Conservation (phyloP, 345 rosid species). For the Arabidopsis arenosa region DNA sequence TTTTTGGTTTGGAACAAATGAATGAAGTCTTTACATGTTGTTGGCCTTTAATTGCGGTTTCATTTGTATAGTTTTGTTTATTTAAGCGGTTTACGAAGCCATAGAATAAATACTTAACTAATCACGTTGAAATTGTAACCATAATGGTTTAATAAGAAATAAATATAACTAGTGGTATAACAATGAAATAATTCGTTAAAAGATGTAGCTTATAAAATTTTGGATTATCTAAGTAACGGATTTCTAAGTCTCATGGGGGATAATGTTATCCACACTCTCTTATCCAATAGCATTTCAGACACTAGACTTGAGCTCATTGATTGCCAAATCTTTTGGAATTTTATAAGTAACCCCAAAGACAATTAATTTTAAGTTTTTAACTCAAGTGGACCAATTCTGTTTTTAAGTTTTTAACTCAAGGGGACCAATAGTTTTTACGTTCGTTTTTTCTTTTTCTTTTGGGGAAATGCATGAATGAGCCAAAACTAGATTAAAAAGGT, state of each 20-base stretch:
- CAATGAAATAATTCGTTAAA: slow-evolving; percentile 3
- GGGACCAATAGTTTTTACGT: not conserved
- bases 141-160: not conserved
- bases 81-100: not conserved
- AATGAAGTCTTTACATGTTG: slow-evolving; percentile 1
- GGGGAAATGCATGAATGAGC: slow-evolving; percentile 6
- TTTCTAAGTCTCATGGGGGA: slow-evolving; percentile 26
- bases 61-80: not conserved
- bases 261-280: slow-evolving; percentile 40
- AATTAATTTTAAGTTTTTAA: not conserved
- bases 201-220: not conserved
- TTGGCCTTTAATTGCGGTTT: slow-evolving; percentile 15
- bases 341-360: not conserved
- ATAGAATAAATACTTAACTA: not conserved
- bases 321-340: slow-evolving; percentile 15
- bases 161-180: slow-evolving; percentile 1
- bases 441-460: not conserved
- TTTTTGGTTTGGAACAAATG: not conserved
- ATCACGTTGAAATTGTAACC: slow-evolving; percentile 6
- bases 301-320: slow-evolving; percentile 35
- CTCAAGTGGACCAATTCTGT: not conserved
- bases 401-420: not conserved
- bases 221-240: slow-evolving; percentile 12
- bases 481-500: not conserved
- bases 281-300: slow-evolving; percentile 31